phyloP scores from a whole-genome alignment of 345 rosid genomes.

The Noccaea caerulescens region DNA sequence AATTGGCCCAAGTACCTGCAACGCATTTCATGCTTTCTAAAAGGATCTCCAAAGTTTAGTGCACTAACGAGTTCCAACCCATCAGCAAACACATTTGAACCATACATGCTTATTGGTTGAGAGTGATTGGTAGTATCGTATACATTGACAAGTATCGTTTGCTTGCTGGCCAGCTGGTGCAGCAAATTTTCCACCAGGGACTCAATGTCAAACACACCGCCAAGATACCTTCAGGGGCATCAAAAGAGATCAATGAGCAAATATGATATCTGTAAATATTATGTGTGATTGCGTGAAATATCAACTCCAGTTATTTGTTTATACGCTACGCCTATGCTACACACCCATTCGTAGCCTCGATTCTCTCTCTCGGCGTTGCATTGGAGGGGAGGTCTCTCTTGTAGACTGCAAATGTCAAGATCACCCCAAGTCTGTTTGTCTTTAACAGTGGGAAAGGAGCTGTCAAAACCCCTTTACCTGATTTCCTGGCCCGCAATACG shows the following conservation, averaged over 20 bases:
- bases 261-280: background rate
- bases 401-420: constrained; percentile 92
- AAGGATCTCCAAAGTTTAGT: constrained; percentile 95
- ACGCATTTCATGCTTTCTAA: constrained; percentile 91
- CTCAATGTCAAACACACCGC: constrained; percentile 91
- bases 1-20: constrained; percentile 67
- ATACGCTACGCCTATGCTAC: constrained; percentile 28
- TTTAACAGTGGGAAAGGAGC: constrained; percentile 92
- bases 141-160: constrained; percentile 88
- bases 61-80: constrained; percentile 64
- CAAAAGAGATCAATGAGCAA: constrained; percentile 28
- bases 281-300: background rate
- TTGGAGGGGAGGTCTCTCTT: constrained; percentile 76
- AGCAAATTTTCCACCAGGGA: constrained; percentile 91
- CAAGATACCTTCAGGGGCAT: constrained; percentile 72
- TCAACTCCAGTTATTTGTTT: constrained; percentile 7
- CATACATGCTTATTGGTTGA: constrained; percentile 91
- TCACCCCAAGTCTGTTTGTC: constrained; percentile 92
- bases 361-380: constrained; percentile 82
- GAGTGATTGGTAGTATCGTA: constrained; percentile 74
- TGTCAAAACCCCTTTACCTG: constrained; percentile 91
- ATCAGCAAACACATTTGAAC: constrained; percentile 64
- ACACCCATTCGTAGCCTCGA: constrained; percentile 89
- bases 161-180: constrained; percentile 96
- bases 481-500: constrained; percentile 82